Evolutionary conservation across 306 rosid species (phyloP), one percentile per base, ranked within the genome.

Genomic region (Rosa multiflora): DNA sequence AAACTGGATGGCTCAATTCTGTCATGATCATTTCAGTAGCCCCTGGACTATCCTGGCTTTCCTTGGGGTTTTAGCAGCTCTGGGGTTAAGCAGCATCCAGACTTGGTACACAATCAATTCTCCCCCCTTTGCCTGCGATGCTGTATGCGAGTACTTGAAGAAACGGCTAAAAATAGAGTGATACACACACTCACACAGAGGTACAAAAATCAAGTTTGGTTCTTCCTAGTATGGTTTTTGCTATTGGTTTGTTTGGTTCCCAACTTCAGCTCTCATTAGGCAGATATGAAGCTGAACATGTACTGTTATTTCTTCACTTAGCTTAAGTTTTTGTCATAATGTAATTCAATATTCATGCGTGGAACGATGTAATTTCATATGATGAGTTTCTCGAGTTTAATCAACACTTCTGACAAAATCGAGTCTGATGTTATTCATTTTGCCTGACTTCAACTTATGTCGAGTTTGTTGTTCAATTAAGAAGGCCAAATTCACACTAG

Each of bases 1-100:
- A 82, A 82, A 67, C 0, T 88, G 86, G 83, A 14, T 83, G 13
- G 78, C 83, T 37, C 10, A 44, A 8, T 44, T 44, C 47, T 44
- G 47, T 44, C 47, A 44, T 2, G 11, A 44, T 44, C 47, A 52
- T 52, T 13, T 13, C 1, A 75, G 79, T 51, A 71, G 12, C 77
- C 87, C 88, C 0, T 82, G 85, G 87, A 63, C 75, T 12, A 53
- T 78, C 18, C 20, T 80, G 3, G 80, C 76, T 18, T 82, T 88
- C 64, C 0, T 39, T 0, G 83, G 70, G 11, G 81, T 76, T 8
- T 1, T 69, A 0, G 26, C 67, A 23, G 83, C 29, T 7, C 83
- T 83, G 9, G 44, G 2, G 6, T 23, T 79, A 72, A 68, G 74
- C 13, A 26, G 52, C 61, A 8, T 79, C 29, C 74, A 83, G 26